Conservation (phyloP, 805 yeast genomes). For the Saccharomyces paradoxus region DNA sequence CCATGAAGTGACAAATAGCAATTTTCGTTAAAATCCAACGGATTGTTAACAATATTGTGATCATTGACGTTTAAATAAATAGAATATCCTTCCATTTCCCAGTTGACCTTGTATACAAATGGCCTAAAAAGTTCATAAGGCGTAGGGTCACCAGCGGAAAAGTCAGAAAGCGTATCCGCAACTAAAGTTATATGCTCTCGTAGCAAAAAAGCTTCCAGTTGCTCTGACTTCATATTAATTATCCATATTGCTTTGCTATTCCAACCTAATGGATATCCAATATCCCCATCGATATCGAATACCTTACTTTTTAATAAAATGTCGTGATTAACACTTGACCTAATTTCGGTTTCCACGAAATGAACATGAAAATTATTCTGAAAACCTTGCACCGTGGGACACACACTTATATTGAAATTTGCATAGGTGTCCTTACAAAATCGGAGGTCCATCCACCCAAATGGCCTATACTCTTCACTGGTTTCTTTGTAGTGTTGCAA, state of each 20-base stretch:
- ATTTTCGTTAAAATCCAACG: slow-evolving; percentile 76
- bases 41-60: slow-evolving; percentile 79
- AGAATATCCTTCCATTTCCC: slow-evolving; percentile 52
- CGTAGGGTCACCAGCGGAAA: slow-evolving; percentile 59
- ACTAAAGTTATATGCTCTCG: slow-evolving; percentile 75
- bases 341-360: slow-evolving; percentile 50
- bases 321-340: slow-evolving; percentile 87
- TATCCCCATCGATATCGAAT: slow-evolving; percentile 46
- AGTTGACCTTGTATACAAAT: slow-evolving; percentile 48
- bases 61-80: slow-evolving; percentile 77
- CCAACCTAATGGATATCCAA: slow-evolving; percentile 76
- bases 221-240: slow-evolving; percentile 44
- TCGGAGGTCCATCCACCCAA: slow-evolving; percentile 86
- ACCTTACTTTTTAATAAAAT: slow-evolving; percentile 54
- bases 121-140: slow-evolving; percentile 78
- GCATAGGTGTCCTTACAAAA: slow-evolving; percentile 46
- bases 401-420: slow-evolving; percentile 39
- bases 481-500: slow-evolving; percentile 26
- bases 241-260: slow-evolving; percentile 69
- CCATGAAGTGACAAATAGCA: slow-evolving; percentile 70
- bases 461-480: slow-evolving; percentile 48
- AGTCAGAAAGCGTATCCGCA: slow-evolving; percentile 68
- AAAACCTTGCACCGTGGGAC: slow-evolving; percentile 51
- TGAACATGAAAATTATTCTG: slow-evolving; percentile 39
- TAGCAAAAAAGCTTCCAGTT: slow-evolving; percentile 54